Evolutionary conservation across 2,329 filamentous ascomycete genomes (phyloP).

Genomic region (Lizonia empirigonia): DNA sequence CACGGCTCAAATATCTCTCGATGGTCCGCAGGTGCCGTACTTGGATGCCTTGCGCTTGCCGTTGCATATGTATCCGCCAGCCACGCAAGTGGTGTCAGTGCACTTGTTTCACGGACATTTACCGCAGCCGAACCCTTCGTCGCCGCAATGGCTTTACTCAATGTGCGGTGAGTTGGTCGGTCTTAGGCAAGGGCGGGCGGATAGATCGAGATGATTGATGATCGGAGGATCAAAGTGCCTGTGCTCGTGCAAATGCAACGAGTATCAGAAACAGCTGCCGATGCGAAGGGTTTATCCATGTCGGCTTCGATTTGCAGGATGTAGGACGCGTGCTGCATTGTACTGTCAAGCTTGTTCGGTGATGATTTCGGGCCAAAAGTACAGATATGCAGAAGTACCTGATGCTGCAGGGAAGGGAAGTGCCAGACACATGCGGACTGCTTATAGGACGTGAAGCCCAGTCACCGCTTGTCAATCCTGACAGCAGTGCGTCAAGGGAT

Average conservation of each 20-base stretch:
- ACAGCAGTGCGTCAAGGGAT: neutral
- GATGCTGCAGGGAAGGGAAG: neutral
- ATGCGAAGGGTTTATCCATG: neutral
- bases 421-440: neutral
- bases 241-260: conserved; percentile 17
- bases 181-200: conserved; percentile 1
- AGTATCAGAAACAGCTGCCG: conserved; percentile 11
- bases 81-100: neutral
- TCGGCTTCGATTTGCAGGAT: conserved; percentile 4
- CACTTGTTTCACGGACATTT: conserved; percentile 10
- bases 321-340: neutral
- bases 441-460: neutral
- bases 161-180: conserved; percentile 12
- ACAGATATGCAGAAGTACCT: neutral
- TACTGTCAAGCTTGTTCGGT: neutral
- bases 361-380: neutral
- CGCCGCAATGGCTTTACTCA: conserved; percentile 14
- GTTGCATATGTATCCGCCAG: neutral
- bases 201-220: neutral
- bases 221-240: neutral
- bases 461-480: neutral
- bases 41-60: neutral
- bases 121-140: conserved; percentile 5
- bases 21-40: conserved; percentile 1
- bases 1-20: neutral